Base-by-base conservation (phyloP, 1,139 yeast species). In the Debaryomycetaceae sp. region DNA sequence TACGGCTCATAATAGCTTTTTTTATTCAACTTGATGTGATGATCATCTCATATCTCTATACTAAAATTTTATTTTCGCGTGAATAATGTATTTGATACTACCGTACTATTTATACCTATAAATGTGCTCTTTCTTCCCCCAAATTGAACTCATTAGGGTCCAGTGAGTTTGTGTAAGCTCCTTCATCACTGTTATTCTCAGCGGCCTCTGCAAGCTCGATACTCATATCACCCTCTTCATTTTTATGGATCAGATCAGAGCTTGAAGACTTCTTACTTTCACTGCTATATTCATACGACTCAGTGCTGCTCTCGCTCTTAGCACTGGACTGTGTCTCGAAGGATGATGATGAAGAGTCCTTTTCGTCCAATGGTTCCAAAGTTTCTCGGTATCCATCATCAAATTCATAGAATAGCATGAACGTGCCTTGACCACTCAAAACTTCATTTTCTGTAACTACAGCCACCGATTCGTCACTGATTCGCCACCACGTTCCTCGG, bases 401-500 rank as follows among this genome's bases (percentile, higher is more conserved):
- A 48, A 49, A 71, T 60, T 91, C 97, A 59, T 90, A 91, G 59
- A 91, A 91, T 51, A 91, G 63, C 97, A 91, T 88, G 56, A 90
- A 91, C 0, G 95, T 90, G 20, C 97, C 97, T 49, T 87, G 95
- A 4, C 91, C 82, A 13, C 75, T 74, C 47, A 87, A 68, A 1
- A 89, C 97, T 60, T 90, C 96, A 6, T 78, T 78, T 59, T 88
- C 95, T 22, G 81, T 78, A 1, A 89, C 90, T 23, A 87, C 78
- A 50, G 87, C 82, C 3, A 90, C 96, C 1, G 84, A 82, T 58
- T 91, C 96, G 63, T 91, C 98, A 56, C 95, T 85, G 23, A 90
- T 83, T 62, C 96, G 79, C 96, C 97, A 90, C 97, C 98, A 91
- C 9, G 82, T 75, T 1, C 95, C 95, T 55, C 95, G 76, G 47